Conservation (phyloP, 169 alveolate genomes). For the Blepharisma undulans region DNA sequence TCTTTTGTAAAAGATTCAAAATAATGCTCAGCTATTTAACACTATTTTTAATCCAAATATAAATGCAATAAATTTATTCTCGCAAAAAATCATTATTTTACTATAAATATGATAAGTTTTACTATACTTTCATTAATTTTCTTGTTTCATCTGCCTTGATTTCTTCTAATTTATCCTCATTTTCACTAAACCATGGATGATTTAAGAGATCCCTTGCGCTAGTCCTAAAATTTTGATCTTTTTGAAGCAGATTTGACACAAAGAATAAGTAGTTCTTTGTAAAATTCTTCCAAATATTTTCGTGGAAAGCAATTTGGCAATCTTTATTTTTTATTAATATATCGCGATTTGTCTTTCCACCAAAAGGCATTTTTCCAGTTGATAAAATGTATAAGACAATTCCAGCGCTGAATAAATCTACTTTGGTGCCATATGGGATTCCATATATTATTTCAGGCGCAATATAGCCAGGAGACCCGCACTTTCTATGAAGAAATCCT, state of each 20-base stretch:
- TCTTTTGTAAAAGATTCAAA: too few species aligned
- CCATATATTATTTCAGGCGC: slow-evolving; percentile 80
- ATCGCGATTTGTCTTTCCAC: not conserved
- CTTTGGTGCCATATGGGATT: slow-evolving; percentile 52
- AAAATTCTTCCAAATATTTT: slow-evolving; percentile 6
- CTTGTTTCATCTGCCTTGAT: not conserved
- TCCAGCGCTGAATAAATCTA: slow-evolving; percentile 72
- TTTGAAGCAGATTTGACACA: slow-evolving; percentile 41
- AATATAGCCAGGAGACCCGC: slow-evolving; percentile 69
- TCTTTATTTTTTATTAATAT: not conserved
- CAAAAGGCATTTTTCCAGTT: slow-evolving; percentile 67
- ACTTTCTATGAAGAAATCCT: slow-evolving; percentile 32
- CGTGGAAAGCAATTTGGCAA: not conserved
- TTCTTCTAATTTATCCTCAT: not conserved
- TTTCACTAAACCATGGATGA: slow-evolving; percentile 40
- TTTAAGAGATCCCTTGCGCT: slow-evolving; percentile 20
- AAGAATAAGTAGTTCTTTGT: slow-evolving; percentile 44
- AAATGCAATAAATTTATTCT: too few species aligned
- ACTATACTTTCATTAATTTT: too few species aligned
- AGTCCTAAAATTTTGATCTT: slow-evolving; percentile 48
- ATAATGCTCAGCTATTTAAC: too few species aligned
- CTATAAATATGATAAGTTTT: not conserved
- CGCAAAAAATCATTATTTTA: not conserved
- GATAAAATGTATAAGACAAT: slow-evolving; percentile 62
- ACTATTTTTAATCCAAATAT: too few species aligned